Percentiles rank a stretch among this genome's conserved stretches.
phyloP scores from a whole-genome alignment of 192 early-diverging fungal genomes.

The Allomyces arbusculus region DNA sequence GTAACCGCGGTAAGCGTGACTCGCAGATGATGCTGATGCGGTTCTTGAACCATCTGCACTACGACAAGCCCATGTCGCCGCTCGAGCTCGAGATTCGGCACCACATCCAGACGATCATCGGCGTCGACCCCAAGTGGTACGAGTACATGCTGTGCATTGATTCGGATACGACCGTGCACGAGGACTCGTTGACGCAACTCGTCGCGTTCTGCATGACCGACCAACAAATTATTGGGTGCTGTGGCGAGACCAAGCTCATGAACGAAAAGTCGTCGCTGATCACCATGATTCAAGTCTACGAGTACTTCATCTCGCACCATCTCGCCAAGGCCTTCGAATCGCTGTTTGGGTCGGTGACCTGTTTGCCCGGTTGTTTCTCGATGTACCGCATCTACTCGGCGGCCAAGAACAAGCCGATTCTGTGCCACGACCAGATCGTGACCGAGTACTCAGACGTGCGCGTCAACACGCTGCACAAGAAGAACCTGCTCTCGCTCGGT shows the following conservation, averaged over 20 bases:
- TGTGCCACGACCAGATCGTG: conserved; percentile 74
- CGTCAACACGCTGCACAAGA: conserved; percentile 94
- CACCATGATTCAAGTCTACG: conserved; percentile 98
- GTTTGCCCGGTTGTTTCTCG: conserved; percentile 96
- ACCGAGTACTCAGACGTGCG: conserved; percentile 81
- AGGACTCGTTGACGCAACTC: conserved; percentile 79
- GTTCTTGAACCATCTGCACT: conserved; percentile 93
- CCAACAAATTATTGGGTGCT: conserved; percentile 75
- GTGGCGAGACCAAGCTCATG: conserved; percentile 83
- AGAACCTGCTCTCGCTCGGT: conserved; percentile 93
- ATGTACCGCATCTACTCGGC: conserved; percentile 94
- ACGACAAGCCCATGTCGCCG: conserved; percentile 79
- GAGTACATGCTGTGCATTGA: conserved; percentile 97
- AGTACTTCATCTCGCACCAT: conserved; percentile 96
- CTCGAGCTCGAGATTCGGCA: conserved; percentile 95
- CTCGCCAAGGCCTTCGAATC: conserved; percentile 95
- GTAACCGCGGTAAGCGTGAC: conserved; percentile 97
- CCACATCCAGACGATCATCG: conserved; percentile 98
- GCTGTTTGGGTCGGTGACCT: conserved; percentile 89
- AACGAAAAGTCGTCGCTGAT: conserved; percentile 87
- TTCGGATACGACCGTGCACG: conserved; percentile 81
- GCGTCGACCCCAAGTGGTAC: conserved; percentile 85
- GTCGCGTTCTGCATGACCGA: conserved; percentile 80
- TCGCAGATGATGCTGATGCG: conserved; percentile 96
- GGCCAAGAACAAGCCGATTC: conserved; percentile 68